Conservation (phyloP, 768 basidiomycete species). For the Boletus rufocinnamomeus region DNA sequence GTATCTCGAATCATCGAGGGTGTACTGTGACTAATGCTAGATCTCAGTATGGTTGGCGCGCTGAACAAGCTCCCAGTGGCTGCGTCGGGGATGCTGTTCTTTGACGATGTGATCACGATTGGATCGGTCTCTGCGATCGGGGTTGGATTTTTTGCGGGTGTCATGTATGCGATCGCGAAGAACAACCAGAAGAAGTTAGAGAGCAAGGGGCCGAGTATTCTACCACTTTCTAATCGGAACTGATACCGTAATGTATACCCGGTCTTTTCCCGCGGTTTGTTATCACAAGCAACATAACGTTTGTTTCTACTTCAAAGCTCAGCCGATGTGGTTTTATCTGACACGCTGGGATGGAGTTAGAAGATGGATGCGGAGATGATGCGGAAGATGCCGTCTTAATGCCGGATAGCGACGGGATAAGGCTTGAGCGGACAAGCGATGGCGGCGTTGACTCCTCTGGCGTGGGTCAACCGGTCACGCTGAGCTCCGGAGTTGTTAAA, state of each 20-base stretch:
- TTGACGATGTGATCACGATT: slow-evolving; percentile 85
- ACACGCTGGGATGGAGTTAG: slow-evolving; percentile 1
- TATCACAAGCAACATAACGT: slow-evolving; percentile 1
- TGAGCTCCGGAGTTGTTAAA: background rate
- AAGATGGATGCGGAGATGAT: slow-evolving; percentile 11
- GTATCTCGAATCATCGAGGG: slow-evolving; percentile 16
- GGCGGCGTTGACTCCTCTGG: background rate
- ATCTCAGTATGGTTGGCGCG: slow-evolving; percentile 88
- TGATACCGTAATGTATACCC: slow-evolving; percentile 23
- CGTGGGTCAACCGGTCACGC: slow-evolving; percentile 1
- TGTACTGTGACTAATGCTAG: slow-evolving; percentile 10
- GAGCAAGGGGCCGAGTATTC: slow-evolving; percentile 54
- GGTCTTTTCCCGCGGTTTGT: background rate
- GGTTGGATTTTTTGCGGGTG: slow-evolving; percentile 88
- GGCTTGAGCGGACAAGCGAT: slow-evolving; percentile 1
- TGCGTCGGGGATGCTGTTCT: slow-evolving; percentile 98
- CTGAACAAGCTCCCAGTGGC: slow-evolving; percentile 98
- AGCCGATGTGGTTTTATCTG: background rate
- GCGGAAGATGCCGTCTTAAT: slow-evolving; percentile 37
- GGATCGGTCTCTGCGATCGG: slow-evolving; percentile 87
- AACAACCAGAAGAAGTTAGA: slow-evolving; percentile 87
- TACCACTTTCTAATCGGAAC: slow-evolving; percentile 64
- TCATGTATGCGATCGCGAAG: slow-evolving; percentile 93
- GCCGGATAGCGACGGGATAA: slow-evolving; percentile 24
- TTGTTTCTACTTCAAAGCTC: background rate